Evolutionary conservation across 495 filamentous ascomycete genomes (phyloP).

Genomic region (Letharia lupina): DNA sequence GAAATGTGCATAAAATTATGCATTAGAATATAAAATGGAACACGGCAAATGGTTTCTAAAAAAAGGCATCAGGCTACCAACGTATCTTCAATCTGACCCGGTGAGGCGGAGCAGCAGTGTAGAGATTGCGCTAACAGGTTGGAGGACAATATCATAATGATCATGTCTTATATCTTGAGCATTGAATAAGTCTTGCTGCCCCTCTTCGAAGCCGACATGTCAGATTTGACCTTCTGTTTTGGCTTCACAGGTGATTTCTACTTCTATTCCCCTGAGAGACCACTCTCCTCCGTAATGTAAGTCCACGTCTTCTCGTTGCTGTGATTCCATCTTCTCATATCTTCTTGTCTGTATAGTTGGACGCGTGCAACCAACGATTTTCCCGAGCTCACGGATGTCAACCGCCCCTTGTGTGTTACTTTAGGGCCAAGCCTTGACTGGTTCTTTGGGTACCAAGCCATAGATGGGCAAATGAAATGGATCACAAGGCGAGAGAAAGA

Average conservation of each 20-base stretch:
- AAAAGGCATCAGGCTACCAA: too few species aligned
- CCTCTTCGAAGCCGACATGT: neutral
- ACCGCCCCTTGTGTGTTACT: neutral
- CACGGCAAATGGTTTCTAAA: too few species aligned
- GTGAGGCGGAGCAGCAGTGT: too few species aligned
- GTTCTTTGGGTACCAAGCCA: constrained; percentile 9
- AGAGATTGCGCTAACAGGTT: too few species aligned
- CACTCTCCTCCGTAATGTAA: neutral
- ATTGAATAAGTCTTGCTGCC: too few species aligned
- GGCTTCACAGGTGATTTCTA: neutral
- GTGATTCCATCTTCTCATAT: neutral
- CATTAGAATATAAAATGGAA: too few species aligned
- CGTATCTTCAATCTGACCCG: too few species aligned
- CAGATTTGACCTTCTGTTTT: neutral
- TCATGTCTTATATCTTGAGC: too few species aligned
- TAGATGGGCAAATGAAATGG: neutral
- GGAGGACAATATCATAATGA: too few species aligned
- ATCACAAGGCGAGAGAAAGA: neutral
- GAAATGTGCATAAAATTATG: neutral
- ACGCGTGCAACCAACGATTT: neutral
- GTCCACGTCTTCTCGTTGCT: neutral
- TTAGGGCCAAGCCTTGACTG: constrained; percentile 2
- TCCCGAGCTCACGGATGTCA: neutral
- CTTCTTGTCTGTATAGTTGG: neutral
- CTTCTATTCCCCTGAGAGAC: neutral